A percentile compares a stretch with the other conserved stretches of the same genome.
Evolutionary conservation across 805 yeast genomes (phyloP).

Genomic region (Metschnikowia lunata): DNA sequence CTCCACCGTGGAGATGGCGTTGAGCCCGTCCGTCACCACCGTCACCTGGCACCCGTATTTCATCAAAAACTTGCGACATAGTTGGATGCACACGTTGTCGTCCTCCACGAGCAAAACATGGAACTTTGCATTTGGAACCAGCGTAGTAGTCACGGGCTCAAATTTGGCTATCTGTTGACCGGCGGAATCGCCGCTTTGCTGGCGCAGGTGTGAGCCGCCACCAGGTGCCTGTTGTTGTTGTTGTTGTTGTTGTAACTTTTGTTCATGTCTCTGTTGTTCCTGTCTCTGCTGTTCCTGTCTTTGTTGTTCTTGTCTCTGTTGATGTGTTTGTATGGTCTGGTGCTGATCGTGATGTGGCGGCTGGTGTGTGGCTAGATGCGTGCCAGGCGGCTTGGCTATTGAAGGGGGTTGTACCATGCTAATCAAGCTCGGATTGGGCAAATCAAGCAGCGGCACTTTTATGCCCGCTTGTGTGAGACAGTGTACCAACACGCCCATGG

Average conservation of each 20-base stretch:
- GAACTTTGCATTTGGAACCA: slow-evolving; percentile 43
- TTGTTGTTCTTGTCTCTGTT: not conserved
- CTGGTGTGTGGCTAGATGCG: not conserved
- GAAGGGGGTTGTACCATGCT: slow-evolving; percentile 18
- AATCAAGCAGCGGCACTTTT: slow-evolving; percentile 59
- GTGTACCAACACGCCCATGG: slow-evolving; percentile 47
- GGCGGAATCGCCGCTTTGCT: slow-evolving; percentile 1
- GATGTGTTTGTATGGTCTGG: slow-evolving; percentile 5
- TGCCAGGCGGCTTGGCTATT: not conserved
- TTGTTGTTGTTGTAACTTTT: not conserved
- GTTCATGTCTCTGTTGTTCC: no score
- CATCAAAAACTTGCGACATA: slow-evolving; percentile 75
- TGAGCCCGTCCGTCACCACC: slow-evolving; percentile 86
- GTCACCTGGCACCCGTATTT: slow-evolving; percentile 92
- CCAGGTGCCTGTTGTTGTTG: not conserved
- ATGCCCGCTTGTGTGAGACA: slow-evolving; percentile 57
- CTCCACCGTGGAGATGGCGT: slow-evolving; percentile 76
- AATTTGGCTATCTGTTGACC: slow-evolving; percentile 3
- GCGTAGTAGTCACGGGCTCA: slow-evolving; percentile 14
- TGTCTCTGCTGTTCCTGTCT: slow-evolving; percentile 1
- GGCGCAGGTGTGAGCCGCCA: slow-evolving; percentile 3
- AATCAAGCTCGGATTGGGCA: slow-evolving; percentile 40
- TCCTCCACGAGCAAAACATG: slow-evolving; percentile 78
- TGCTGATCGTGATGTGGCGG: slow-evolving; percentile 3
- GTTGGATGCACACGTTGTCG: slow-evolving; percentile 74